phyloP scores from a whole-genome alignment of 2,329 filamentous ascomycete species.

The Tolypocladium sp. region DNA sequence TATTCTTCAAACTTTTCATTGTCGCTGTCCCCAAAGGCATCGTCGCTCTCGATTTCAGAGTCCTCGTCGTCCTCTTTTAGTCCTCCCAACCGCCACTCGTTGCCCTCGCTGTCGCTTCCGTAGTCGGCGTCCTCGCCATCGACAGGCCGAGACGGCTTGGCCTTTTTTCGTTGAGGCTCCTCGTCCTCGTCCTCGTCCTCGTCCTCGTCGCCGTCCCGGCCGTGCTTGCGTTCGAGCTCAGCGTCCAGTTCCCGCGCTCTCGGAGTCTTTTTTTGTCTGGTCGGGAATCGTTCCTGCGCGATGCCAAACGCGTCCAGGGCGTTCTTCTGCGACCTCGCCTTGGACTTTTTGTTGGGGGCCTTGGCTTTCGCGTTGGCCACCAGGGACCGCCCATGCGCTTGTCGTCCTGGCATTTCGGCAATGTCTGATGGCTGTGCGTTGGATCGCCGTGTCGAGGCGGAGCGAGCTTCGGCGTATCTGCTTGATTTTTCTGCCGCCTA shows the following conservation, averaged over 20 bases:
- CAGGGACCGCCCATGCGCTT: constrained; percentile 47
- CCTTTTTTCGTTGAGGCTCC: constrained; percentile 34
- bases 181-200: constrained; percentile 35
- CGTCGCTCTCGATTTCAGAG: constrained; percentile 58
- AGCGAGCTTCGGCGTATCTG: not conserved
- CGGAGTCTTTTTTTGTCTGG: constrained; percentile 36
- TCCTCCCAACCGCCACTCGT: constrained; percentile 71
- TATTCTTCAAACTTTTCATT: constrained; percentile 77
- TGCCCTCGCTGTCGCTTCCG: constrained; percentile 77
- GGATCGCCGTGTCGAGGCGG: not conserved
- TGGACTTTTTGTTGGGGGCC: constrained; percentile 31
- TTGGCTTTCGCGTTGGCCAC: constrained; percentile 27
- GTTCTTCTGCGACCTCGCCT: constrained; percentile 37
- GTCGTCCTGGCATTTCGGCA: constrained; percentile 44
- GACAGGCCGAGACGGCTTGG: constrained; percentile 28
- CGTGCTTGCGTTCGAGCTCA: constrained; percentile 34
- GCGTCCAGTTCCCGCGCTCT: constrained; percentile 43
- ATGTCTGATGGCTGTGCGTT: not conserved
- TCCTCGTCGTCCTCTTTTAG: constrained; percentile 48
- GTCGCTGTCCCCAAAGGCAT: constrained; percentile 83
- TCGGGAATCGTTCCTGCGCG: constrained; percentile 42
- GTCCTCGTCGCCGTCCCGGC: constrained; percentile 32
- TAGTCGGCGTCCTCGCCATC: constrained; percentile 54
- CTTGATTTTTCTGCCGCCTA: constrained; percentile 20
- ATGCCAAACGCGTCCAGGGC: constrained; percentile 50